Evolutionary conservation across 305 asterid species (phyloP).

Genomic region (Solanum aculeatissimum): DNA sequence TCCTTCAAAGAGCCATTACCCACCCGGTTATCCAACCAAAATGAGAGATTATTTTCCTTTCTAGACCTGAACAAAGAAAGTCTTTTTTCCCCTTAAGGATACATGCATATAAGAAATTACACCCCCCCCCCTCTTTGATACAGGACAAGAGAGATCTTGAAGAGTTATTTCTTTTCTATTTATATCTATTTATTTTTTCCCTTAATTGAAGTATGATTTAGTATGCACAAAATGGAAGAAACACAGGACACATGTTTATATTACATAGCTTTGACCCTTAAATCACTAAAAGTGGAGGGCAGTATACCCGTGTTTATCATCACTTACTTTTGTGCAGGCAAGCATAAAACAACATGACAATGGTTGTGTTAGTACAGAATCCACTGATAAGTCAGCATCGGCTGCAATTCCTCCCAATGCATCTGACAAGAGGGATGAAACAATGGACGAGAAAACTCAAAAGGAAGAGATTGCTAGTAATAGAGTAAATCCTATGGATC

Average conservation of each 20-base stretch:
- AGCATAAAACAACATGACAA: conserved; percentile 29
- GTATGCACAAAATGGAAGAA: neutral
- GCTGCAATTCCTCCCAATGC: conserved; percentile 4
- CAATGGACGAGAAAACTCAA: conserved; percentile 5
- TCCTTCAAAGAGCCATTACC: neutral
- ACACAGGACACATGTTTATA: neutral
- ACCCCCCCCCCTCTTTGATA: neutral
- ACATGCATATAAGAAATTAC: neutral
- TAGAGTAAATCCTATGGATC: conserved; percentile 44
- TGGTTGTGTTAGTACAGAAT: conserved; percentile 25
- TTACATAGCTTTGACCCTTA: neutral
- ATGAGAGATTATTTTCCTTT: neutral
- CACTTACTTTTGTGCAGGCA: neutral
- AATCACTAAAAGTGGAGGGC: neutral
- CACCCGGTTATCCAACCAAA: neutral
- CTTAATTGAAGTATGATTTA: neutral
- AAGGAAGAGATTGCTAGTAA: conserved; percentile 18
- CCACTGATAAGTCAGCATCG: conserved; percentile 14
- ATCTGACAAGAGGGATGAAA: conserved; percentile 13
- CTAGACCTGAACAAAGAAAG: neutral
- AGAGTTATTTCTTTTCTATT: neutral
- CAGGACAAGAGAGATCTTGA: neutral
- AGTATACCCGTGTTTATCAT: neutral
- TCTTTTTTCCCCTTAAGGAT: neutral
- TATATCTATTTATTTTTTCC: neutral